Percentiles rank a stretch among this genome's conserved stretches.
Conservation (phyloP, 2,329 filamentous ascomycete species). For the Xylariaceae sp. region DNA sequence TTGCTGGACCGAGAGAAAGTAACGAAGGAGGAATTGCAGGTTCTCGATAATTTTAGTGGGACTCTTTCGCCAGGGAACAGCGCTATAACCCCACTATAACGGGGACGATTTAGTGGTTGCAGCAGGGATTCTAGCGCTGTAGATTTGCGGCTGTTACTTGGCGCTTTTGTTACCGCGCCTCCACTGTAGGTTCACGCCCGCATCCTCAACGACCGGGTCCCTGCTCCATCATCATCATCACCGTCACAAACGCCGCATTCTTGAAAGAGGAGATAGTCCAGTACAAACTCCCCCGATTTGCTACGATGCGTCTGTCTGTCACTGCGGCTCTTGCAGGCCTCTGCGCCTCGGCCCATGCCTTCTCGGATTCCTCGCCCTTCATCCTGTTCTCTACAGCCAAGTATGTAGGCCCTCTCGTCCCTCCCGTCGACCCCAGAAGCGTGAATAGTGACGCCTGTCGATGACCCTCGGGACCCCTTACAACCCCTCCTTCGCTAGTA, state of each 20-base stretch:
- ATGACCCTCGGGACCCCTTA: not conserved
- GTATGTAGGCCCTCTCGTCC: constrained; percentile 47
- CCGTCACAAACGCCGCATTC: not conserved
- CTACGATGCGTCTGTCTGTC: constrained; percentile 50
- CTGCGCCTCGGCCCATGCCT: constrained; percentile 60
- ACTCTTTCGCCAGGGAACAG: not conserved
- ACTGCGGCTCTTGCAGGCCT: constrained; percentile 48
- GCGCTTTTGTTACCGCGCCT: not conserved
- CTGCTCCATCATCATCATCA: not conserved
- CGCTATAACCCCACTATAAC: not conserved
- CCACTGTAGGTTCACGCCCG: no score
- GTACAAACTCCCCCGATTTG: constrained; percentile 14
- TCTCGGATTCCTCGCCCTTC: constrained; percentile 84
- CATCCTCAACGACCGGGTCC: not conserved
- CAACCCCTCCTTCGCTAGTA: not conserved
- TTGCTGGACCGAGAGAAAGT: no score
- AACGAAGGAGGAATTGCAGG: no score
- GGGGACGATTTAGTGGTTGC: not conserved
- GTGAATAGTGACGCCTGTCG: constrained; percentile 2
- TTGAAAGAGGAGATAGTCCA: not conserved
- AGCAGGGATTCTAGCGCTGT: not conserved
- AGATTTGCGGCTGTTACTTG: not conserved
- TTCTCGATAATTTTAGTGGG: not conserved
- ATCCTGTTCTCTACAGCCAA: constrained; percentile 77
- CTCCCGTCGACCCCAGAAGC: constrained; percentile 2